Percentiles rank a stretch among this genome's conserved stretches.
phyloP scores from a whole-genome alignment of 1,284 basidiomycete species.

The Pulchroboletus neoregius region DNA sequence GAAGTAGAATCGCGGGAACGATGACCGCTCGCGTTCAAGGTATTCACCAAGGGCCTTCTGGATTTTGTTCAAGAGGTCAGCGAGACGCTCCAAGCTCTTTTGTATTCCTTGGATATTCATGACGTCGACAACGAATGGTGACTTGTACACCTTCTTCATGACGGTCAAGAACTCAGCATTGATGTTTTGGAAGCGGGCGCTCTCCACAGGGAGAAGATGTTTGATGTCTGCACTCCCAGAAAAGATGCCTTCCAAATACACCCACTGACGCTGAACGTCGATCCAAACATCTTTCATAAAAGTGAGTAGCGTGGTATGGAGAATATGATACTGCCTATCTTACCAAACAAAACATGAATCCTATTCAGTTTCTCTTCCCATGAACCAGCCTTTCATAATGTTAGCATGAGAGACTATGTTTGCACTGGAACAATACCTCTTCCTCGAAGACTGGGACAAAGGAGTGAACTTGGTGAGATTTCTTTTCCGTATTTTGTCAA shows the following conservation, averaged over 20 bases:
- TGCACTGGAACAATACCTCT: slow-evolving; percentile 48
- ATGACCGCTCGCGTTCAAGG: slow-evolving; percentile 92
- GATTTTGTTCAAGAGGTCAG: slow-evolving; percentile 95
- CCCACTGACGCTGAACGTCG: slow-evolving; percentile 99
- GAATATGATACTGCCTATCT: slow-evolving; percentile 18
- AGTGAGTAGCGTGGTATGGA: slow-evolving; percentile 11
- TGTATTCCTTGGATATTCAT: slow-evolving; percentile 96
- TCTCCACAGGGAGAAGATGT: slow-evolving; percentile 96
- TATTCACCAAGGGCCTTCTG: slow-evolving; percentile 99
- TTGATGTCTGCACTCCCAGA: slow-evolving; percentile 99
- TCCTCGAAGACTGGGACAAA: slow-evolving; percentile 78
- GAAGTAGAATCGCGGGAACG: slow-evolving; percentile 99
- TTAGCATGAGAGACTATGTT: slow-evolving; percentile 13
- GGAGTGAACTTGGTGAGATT: slow-evolving; percentile 10
- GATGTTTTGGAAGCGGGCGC: slow-evolving; percentile 96
- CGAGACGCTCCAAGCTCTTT: slow-evolving; percentile 94
- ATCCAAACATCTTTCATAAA: slow-evolving; percentile 85
- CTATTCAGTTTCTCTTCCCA: slow-evolving; percentile 96
- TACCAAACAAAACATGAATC: slow-evolving; percentile 93
- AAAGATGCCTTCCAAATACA: slow-evolving; percentile 99
- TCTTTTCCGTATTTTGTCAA: not conserved
- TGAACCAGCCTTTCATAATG: slow-evolving; percentile 58
- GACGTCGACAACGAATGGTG: slow-evolving; percentile 95
- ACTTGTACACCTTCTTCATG: slow-evolving; percentile 99
- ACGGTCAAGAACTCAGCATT: slow-evolving; percentile 97